Evolutionary conservation across 192 early-diverging fungal species (phyloP).

Genomic region (Umbelopsis sp.): DNA sequence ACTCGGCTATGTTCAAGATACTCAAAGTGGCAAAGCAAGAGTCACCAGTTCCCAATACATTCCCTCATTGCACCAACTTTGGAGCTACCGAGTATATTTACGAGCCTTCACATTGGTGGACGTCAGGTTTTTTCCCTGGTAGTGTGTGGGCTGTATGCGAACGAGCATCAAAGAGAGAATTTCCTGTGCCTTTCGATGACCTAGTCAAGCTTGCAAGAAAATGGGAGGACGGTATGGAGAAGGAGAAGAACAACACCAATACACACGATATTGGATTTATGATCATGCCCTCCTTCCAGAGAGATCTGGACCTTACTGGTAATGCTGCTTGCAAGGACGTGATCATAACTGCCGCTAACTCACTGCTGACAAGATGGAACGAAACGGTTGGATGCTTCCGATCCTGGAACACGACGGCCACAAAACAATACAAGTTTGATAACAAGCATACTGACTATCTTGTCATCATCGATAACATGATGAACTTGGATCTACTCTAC

Average conservation of each 20-base stretch:
- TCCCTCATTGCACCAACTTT: slow-evolving; percentile 14
- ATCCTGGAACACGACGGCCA: slow-evolving; percentile 19
- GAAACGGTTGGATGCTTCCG: slow-evolving; percentile 11
- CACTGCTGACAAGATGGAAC: slow-evolving; percentile 20
- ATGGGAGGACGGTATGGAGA: slow-evolving; percentile 11
- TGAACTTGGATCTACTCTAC: slow-evolving; percentile 28
- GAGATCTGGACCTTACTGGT: slow-evolving; percentile 19
- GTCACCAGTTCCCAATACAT: not conserved
- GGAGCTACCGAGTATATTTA: slow-evolving; percentile 17
- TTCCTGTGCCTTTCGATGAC: not conserved
- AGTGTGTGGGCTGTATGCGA: slow-evolving; percentile 21
- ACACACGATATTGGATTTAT: slow-evolving; percentile 27
- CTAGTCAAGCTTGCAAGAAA: not conserved
- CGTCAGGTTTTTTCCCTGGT: slow-evolving; percentile 24
- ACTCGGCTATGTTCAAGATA: slow-evolving; percentile 1
- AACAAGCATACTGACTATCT: slow-evolving; percentile 17
- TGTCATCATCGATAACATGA: slow-evolving; percentile 29
- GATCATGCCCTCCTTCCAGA: slow-evolving; percentile 28
- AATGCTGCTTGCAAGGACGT: not conserved
- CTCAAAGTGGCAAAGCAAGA: slow-evolving; percentile 9
- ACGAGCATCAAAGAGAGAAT: slow-evolving; percentile 15
- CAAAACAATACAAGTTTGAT: slow-evolving; percentile 3
- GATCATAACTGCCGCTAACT: slow-evolving; percentile 10
- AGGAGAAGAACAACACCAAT: slow-evolving; percentile 14
- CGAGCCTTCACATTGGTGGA: slow-evolving; percentile 24